Percentiles rank a stretch among this genome's conserved stretches.
phyloP scores from a whole-genome alignment of 2,329 filamentous ascomycete species.

The Arachnomyces sp. region DNA sequence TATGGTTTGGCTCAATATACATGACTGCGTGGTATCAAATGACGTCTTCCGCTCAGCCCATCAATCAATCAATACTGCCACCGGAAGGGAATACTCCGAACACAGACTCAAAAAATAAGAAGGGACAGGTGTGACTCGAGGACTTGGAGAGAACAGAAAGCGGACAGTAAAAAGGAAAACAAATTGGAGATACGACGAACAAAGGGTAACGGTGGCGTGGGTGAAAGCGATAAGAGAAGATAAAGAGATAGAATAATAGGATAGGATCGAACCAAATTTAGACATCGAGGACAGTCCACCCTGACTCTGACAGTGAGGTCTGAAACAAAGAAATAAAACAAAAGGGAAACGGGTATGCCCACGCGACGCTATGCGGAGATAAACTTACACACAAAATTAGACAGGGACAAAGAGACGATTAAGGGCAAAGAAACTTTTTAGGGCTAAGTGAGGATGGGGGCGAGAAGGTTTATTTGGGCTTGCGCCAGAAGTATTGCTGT shows the following conservation, averaged over 20 bases:
- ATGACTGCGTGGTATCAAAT: no score
- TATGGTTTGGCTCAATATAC: no score
- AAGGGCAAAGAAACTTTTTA: constrained; percentile 10
- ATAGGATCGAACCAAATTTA: neutral
- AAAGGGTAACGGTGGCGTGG: neutral
- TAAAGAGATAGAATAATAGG: no score
- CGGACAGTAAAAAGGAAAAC: no score
- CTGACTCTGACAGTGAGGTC: no score
- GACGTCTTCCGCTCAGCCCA: no score
- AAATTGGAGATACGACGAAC: constrained; percentile 3
- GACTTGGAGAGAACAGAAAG: neutral
- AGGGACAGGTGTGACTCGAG: neutral
- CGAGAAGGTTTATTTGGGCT: constrained; percentile 41
- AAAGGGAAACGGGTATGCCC: constrained; percentile 24
- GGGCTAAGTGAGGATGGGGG: constrained; percentile 5
- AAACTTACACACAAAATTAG: constrained; percentile 4
- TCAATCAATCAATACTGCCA: no score
- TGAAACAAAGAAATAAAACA: constrained; percentile 3
- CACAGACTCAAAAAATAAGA: neutral
- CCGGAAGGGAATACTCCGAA: neutral
- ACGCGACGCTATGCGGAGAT: constrained; percentile 38
- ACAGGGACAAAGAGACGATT: constrained; percentile 12
- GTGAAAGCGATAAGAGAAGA: no score
- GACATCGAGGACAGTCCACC: neutral
- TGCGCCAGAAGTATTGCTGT: constrained; percentile 66